Evolutionary conservation across 2,329 filamentous ascomycete genomes (phyloP).

Genomic region (Fusarium begoniae): DNA sequence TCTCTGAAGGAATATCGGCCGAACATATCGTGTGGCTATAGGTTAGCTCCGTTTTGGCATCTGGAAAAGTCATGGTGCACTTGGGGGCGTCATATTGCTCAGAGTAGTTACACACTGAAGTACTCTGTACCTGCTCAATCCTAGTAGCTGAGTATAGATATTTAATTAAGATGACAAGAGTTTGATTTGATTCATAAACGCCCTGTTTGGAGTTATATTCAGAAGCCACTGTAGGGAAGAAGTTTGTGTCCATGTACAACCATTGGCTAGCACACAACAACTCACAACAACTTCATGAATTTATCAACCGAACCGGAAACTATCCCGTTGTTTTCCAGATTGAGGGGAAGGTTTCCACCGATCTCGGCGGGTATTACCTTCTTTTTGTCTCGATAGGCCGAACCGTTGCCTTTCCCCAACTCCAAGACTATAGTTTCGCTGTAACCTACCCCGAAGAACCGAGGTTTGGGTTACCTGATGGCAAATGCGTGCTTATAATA

Average conservation of each 20-base stretch:
- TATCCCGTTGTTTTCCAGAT: not conserved
- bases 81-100: not conserved
- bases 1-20: not conserved
- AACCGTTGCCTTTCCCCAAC: conserved; percentile 9
- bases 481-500: conserved; percentile 33
- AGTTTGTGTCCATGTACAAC: not conserved
- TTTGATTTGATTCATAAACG: not conserved
- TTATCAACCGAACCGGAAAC: not conserved
- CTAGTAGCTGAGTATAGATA: too few relatives aligned
- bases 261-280: not conserved
- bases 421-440: conserved; percentile 30
- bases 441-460: conserved; percentile 36
- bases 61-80: not conserved
- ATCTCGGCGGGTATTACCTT: conserved; percentile 4
- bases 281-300: not conserved
- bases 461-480: conserved; percentile 22
- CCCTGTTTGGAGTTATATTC: not conserved
- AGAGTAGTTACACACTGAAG: not conserved
- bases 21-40: not conserved
- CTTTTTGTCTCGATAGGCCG: conserved; percentile 18
- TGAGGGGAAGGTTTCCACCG: conserved; percentile 17
- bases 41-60: not conserved
- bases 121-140: not conserved
- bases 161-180: not conserved
- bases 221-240: not conserved